phyloP scores from a whole-genome alignment of 2,329 filamentous ascomycete genomes.

The Botryosphaeria dothidea region DNA sequence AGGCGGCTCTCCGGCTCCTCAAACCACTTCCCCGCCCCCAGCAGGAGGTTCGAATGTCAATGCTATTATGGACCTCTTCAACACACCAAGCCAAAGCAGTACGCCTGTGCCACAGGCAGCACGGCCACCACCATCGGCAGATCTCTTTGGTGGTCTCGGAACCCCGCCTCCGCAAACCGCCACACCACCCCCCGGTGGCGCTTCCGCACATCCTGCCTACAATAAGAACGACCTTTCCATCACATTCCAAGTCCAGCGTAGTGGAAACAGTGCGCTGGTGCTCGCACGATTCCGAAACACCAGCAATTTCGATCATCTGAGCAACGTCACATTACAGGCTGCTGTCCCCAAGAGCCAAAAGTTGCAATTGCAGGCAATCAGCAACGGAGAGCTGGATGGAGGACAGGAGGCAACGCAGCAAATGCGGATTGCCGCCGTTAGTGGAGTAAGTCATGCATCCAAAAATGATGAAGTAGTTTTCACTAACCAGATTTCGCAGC shows the following conservation, averaged over 20 bases:
- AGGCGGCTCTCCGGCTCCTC: constrained; percentile 58
- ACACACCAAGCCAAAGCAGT: constrained; percentile 47
- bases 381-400: constrained; percentile 71
- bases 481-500: constrained; percentile 41
- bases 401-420: constrained; percentile 84
- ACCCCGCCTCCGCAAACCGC: constrained; percentile 51
- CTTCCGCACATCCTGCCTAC: constrained; percentile 70
- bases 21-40: constrained; percentile 36
- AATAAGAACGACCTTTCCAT: constrained; percentile 82
- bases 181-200: constrained; percentile 37
- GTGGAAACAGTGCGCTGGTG: constrained; percentile 77
- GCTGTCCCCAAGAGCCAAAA: constrained; percentile 97
- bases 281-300: constrained; percentile 81
- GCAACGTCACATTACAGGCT: constrained; percentile 81
- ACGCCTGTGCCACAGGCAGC: constrained; percentile 40
- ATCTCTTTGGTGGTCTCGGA: constrained; percentile 47
- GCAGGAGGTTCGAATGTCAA: constrained; percentile 43
- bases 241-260: constrained; percentile 81
- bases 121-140: constrained; percentile 37
- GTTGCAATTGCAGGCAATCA: constrained; percentile 87
- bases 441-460: constrained; percentile 71
- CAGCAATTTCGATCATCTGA: constrained; percentile 65
- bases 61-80: constrained; percentile 90
- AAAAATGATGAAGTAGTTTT: background rate
- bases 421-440: constrained; percentile 80